Evolutionary conservation across 2,329 filamentous ascomycete genomes (phyloP), one percentile per base, ranked within the genome.

Genomic region (Malbranchea zuffiana): DNA sequence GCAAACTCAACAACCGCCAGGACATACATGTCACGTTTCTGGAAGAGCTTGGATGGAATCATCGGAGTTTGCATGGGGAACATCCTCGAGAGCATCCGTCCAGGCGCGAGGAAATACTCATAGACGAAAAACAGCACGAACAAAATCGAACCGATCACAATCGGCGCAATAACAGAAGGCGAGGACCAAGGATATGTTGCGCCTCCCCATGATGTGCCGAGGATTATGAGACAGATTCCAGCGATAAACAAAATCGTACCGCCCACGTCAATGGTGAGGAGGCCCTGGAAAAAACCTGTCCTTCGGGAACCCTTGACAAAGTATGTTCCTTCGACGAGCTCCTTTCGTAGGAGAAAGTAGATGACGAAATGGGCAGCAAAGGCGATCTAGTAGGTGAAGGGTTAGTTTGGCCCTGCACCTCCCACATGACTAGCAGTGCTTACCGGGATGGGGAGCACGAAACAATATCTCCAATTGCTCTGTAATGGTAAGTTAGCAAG

Each of bases 401-500:
- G 15, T 30, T n/a, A 25, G 23, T 25, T n/a, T n/a, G n/a, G n/a
- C n/a, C n/a, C n/a, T n/a, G n/a, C n/a, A 17, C 25, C 16, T 11
- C 5, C 10, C 3, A 20, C 8, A 15, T 27, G 5, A 25, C 11
- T 23, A 17, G 30, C 10, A 17, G 17, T n/a, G 17, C 61, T 61
- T 37, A 78, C 63, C 1, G 74, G 74, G n/a, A 77, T 61, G 42
- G 72, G 74, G 37, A 80, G 67, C 24, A 68, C 74, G 51, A 82
- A 82, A 49, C 74, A 77, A 67, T 78, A 82, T 33, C 76, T 61
- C 77, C 78, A 82, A 44, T 65, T 68, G 3, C 64, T 56, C 52
- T 56, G n/a, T 8, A 23, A 63, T 57, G 13, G 71, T 71, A 8
- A 76, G 60, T 40, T 71, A 39, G 30, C 6, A 27, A 35, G 2